Evolutionary conservation across 2,329 filamentous ascomycete genomes (phyloP).

Genomic region (Juglanconis oblonga): DNA sequence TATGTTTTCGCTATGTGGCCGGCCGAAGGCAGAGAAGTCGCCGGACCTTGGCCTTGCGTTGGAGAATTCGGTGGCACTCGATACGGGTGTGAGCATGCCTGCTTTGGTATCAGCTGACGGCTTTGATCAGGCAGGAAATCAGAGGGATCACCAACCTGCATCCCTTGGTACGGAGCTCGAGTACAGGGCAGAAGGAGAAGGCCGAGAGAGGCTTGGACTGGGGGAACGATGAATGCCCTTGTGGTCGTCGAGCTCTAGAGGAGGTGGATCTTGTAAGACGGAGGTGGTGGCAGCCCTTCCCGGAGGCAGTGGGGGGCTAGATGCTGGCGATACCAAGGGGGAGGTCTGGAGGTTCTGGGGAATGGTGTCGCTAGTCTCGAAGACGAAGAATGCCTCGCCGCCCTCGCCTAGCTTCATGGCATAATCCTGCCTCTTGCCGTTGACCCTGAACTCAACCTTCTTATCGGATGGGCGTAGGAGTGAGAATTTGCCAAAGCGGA

Average conservation of each 20-base stretch:
- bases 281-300: constrained; percentile 25
- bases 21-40: constrained; percentile 47
- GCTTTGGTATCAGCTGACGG: constrained; percentile 19
- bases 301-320: constrained; percentile 68
- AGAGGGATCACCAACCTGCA: constrained; percentile 27
- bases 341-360: constrained; percentile 94
- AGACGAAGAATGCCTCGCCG: constrained; percentile 98
- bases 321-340: constrained; percentile 84
- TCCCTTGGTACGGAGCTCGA: constrained; percentile 31
- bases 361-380: constrained; percentile 88
- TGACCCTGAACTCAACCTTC: constrained; percentile 97
- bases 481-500: constrained; percentile 98
- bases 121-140: not conserved
- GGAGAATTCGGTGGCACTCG: constrained; percentile 50
- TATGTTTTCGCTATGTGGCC: constrained; percentile 55
- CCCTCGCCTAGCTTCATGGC: constrained; percentile 98
- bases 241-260: constrained; percentile 60
- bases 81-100: constrained; percentile 52
- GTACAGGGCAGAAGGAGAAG: constrained; percentile 42
- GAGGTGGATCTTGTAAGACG: constrained; percentile 65
- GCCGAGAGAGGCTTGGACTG: constrained; percentile 38
- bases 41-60: constrained; percentile 45
- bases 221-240: constrained; percentile 34
- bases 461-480: constrained; percentile 93
- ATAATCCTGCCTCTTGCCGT: constrained; percentile 86